Evolutionary conservation across 352 stramenopile species (phyloP).

Genomic region (Phytopythium kandeliae): DNA sequence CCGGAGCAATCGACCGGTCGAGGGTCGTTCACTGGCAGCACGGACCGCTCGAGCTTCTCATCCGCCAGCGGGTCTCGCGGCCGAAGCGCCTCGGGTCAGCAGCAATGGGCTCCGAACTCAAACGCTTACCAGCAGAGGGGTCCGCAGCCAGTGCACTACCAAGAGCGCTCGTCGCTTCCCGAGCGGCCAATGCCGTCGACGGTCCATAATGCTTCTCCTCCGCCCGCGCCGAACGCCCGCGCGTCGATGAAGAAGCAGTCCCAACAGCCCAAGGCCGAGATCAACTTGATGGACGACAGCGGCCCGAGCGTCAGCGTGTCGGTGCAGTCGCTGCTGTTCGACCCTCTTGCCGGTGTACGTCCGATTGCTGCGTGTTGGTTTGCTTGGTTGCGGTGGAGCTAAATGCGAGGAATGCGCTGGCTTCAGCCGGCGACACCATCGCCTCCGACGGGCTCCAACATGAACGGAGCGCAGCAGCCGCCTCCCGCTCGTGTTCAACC

Average conservation of each 20-base stretch:
- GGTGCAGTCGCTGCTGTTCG: slow-evolving; percentile 66
- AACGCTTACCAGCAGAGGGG: background rate
- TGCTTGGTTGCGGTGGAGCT: background rate
- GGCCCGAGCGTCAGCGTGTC: slow-evolving; percentile 50
- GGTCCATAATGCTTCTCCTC: slow-evolving; percentile 6
- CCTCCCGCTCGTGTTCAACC: slow-evolving; percentile 2
- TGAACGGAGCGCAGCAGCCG: slow-evolving; percentile 7
- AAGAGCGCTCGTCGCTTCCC: slow-evolving; percentile 17
- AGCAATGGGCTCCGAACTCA: background rate
- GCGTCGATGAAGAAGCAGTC: slow-evolving; percentile 6
- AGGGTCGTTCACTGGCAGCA: slow-evolving; percentile 13
- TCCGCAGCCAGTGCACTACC: slow-evolving; percentile 17
- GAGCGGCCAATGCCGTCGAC: slow-evolving; percentile 10
- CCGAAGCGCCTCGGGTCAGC: slow-evolving; percentile 3
- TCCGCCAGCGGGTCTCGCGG: background rate
- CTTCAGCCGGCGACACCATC: slow-evolving; percentile 22
- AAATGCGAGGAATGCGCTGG: background rate
- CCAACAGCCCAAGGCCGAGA: slow-evolving; percentile 39
- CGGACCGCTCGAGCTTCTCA: slow-evolving; percentile 5
- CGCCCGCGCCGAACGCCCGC: slow-evolving; percentile 10
- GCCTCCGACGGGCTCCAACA: slow-evolving; percentile 6
- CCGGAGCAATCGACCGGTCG: slow-evolving; percentile 7
- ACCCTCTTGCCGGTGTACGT: slow-evolving; percentile 60
- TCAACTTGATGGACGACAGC: slow-evolving; percentile 79
- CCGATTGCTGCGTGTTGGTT: background rate